Evolutionary conservation across 345 rosid genomes (phyloP), one percentile per base, ranked within the genome.

Genomic region (Viola odorata): DNA sequence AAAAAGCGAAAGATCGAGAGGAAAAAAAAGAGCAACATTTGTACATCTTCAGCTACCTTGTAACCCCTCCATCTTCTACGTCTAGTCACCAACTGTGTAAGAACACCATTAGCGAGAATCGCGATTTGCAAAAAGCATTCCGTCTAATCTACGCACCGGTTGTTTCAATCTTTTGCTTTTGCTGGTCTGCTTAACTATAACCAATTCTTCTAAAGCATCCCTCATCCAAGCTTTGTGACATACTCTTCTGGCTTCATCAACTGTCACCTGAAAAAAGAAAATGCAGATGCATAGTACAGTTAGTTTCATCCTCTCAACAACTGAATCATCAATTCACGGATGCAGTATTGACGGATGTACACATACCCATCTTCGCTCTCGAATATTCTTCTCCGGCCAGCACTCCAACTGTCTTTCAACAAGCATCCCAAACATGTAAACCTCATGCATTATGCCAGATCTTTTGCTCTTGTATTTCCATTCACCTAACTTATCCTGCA

Each of bases 391-490:
- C 69, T 84, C 89, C 0, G 86, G 89, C 86, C 89, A 84, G 3
- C 0, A 3, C 38, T 80, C 81, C 40, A 79, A 76, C 63, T 77
- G 71, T 37, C 74, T 44, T 4, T 64, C 16, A 16, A 81, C 86
- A 4, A 81, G 81, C 81, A 81, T 14, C 54, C 84, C 75, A 66
- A 72, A 84, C 83, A 81, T 81, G 69, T 78, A 64, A n/a, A 73
- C 75, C 7, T 81, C 82, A 40, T 84, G 89, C 61, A 71, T 41
- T 68, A 77, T 67, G 38, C 53, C 51, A 7, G 76, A 71, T 52
- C 89, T 82, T 69, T 81, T 81, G 73, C 89, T 81, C 53, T 65
- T 69, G 40, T 81, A 84, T 8, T 13, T 45, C 89, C 89, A 84
- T 56, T 74, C 64, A 5, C 89, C 89, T 36, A 84, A 73, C 55